Conservation (phyloP, 2,329 filamentous ascomycete species). For the Emergomyces pasteurianus region DNA sequence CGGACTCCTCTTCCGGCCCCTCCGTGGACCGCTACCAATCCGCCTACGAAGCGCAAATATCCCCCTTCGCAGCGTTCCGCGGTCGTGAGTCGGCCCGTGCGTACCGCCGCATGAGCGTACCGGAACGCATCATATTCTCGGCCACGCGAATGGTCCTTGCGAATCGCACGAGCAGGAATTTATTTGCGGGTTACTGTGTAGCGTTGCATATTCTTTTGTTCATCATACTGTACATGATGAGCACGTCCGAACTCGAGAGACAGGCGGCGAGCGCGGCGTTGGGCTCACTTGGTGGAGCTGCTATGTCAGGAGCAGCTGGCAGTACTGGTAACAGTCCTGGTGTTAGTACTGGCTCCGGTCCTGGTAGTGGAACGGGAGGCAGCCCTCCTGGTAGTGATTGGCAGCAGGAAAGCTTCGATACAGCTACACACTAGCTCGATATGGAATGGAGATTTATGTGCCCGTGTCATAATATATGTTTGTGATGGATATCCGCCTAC, state of each 20-base stretch:
- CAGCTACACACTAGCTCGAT: not conserved
- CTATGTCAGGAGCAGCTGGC: conserved; percentile 21
- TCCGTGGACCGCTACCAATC: conserved; percentile 76
- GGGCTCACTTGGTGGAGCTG: conserved; percentile 33
- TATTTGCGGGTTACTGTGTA: conserved; percentile 87
- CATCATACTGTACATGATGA: conserved; percentile 73
- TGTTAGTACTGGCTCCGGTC: not conserved
- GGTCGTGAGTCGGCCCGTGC: conserved; percentile 86
- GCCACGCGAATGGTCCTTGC: conserved; percentile 83
- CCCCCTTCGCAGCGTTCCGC: conserved; percentile 88
- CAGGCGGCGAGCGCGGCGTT: conserved; percentile 48
- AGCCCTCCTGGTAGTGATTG: not conserved
- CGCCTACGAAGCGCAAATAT: conserved; percentile 90
- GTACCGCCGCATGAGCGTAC: conserved; percentile 84
- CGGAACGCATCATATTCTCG: conserved; percentile 81
- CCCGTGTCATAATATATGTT: not conserved
- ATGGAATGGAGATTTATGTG: not conserved
- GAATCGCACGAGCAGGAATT: conserved; percentile 77
- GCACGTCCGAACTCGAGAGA: conserved; percentile 48
- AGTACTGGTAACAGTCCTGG: conserved; percentile 12
- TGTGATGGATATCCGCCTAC: not conserved
- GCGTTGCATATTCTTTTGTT: conserved; percentile 82
- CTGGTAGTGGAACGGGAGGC: not conserved
- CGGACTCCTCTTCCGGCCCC: conserved; percentile 49
- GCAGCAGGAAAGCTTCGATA: not conserved